Conservation (phyloP, 805 yeast genomes). For the Yarrowia yakushimensis region DNA sequence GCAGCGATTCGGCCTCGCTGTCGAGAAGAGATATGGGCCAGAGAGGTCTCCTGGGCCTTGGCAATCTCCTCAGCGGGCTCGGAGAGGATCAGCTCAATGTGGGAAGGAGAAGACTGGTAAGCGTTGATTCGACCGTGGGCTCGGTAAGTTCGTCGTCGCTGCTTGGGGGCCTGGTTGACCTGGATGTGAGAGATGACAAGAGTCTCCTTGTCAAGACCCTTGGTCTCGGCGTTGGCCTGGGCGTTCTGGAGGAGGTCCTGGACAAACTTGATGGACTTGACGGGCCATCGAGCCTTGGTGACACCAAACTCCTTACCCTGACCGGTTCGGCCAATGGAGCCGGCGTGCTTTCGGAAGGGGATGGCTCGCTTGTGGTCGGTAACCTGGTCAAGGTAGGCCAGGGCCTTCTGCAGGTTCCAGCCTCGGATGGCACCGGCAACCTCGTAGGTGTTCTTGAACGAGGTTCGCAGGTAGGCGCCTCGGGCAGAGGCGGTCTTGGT, state of each 20-base stretch:
- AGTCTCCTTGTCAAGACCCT: constrained; percentile 95
- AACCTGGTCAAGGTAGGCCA: constrained; percentile 92
- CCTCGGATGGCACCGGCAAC: constrained; percentile 98
- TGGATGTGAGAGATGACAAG: constrained; percentile 97
- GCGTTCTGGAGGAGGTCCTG: constrained; percentile 95
- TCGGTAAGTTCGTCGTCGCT: constrained; percentile 99
- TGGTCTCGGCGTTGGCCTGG: constrained; percentile 97
- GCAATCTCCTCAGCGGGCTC: constrained; percentile 93
- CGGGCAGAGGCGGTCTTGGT: constrained; percentile 99
- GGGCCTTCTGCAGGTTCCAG: constrained; percentile 96
- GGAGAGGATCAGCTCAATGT: constrained; percentile 94
- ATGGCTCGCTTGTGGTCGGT: constrained; percentile 98
- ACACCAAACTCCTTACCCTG: constrained; percentile 99
- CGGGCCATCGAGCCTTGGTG: constrained; percentile 99
- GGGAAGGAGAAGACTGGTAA: constrained; percentile 98
- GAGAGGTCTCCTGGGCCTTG: constrained; percentile 73
- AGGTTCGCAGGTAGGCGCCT: constrained; percentile 98
- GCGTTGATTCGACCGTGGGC: constrained; percentile 99
- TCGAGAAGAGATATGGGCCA: constrained; percentile 78
- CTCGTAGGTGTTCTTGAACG: constrained; percentile 99
- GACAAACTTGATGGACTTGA: constrained; percentile 92
- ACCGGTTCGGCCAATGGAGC: constrained; percentile 97
- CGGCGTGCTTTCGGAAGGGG: constrained; percentile 98
- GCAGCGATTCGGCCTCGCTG: constrained; percentile 88
- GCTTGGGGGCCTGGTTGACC: constrained; percentile 99